Conservation (phyloP, 306 rosid genomes). For the Medicago lupulina region DNA sequence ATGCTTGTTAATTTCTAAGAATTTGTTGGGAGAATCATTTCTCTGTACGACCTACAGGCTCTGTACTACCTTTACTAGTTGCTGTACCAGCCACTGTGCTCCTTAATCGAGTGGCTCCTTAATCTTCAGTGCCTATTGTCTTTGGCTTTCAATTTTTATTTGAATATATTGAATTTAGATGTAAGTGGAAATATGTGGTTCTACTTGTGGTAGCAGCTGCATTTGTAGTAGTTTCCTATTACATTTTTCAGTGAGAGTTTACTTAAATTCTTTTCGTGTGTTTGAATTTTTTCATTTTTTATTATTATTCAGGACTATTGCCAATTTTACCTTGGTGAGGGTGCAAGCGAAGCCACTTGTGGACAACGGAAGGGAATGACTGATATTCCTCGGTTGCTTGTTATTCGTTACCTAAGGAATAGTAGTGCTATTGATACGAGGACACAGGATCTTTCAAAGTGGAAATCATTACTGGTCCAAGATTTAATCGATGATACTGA, state of each 20-base stretch:
- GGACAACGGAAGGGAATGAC: constrained; percentile 68
- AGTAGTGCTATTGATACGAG: constrained; percentile 52
- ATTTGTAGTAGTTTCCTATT: background rate
- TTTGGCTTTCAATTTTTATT: constrained; percentile 16
- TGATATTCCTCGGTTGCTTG: constrained; percentile 71
- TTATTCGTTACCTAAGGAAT: constrained; percentile 82
- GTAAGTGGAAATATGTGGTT: constrained; percentile 17
- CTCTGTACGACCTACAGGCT: no score
- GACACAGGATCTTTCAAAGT: constrained; percentile 51
- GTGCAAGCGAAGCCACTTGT: constrained; percentile 75
- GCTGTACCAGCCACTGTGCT: no score
- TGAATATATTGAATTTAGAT: constrained; percentile 4
- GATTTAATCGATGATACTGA: constrained; percentile 64
- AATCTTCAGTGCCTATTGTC: background rate
- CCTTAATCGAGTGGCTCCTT: no score
- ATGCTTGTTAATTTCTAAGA: no score
- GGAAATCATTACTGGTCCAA: constrained; percentile 48
- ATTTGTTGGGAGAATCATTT: no score
- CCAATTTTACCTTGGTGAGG: constrained; percentile 75
- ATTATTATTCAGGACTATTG: constrained; percentile 69
- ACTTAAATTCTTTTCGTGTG: constrained; percentile 9
- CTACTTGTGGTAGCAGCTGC: constrained; percentile 9
- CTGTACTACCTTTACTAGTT: no score
- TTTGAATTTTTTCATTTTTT: background rate
- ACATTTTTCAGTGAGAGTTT: background rate